phyloP scores from a whole-genome alignment of 805 yeast genomes.

The Teunomyces tritomae region DNA sequence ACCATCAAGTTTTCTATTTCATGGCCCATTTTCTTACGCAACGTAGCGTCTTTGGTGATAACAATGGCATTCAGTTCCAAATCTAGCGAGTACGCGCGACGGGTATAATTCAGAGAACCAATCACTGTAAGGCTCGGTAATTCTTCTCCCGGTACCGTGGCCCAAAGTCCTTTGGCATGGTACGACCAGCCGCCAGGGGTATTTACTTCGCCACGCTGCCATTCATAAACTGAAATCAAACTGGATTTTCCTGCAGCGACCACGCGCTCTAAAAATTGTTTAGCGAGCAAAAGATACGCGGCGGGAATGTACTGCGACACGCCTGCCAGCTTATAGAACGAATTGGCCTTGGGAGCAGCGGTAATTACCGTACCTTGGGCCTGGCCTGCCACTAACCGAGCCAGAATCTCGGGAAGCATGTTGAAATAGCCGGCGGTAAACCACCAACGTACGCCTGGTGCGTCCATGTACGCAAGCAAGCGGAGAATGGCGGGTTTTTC shows the following conservation, averaged over 20 bases:
- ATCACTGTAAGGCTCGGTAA: constrained; percentile 74
- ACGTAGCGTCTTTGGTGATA: constrained; percentile 61
- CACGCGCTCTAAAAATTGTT: constrained; percentile 59
- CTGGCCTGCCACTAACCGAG: constrained; percentile 52
- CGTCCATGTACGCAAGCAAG: constrained; percentile 55
- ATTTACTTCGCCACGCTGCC: constrained; percentile 85
- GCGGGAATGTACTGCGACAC: constrained; percentile 78
- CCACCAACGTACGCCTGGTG: constrained; percentile 65
- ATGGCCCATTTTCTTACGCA: constrained; percentile 53
- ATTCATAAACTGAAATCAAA: constrained; percentile 65
- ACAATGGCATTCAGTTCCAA: constrained; percentile 84
- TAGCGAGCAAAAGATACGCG: constrained; percentile 78
- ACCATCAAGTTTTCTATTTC: constrained; percentile 64
- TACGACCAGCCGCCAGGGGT: constrained; percentile 91
- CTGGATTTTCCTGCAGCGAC: constrained; percentile 34
- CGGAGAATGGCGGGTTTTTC: constrained; percentile 72
- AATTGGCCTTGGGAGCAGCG: constrained; percentile 92
- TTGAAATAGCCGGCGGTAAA: constrained; percentile 97
- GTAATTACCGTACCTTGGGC: constrained; percentile 75
- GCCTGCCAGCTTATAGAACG: constrained; percentile 84
- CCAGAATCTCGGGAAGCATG: constrained; percentile 72
- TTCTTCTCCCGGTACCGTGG: constrained; percentile 53
- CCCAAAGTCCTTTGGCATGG: constrained; percentile 96
- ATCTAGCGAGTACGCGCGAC: constrained; percentile 83
- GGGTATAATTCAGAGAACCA: constrained; percentile 93